phyloP scores from a whole-genome alignment of 257 asterid genomes.

The Nicotiana sylvestris region DNA sequence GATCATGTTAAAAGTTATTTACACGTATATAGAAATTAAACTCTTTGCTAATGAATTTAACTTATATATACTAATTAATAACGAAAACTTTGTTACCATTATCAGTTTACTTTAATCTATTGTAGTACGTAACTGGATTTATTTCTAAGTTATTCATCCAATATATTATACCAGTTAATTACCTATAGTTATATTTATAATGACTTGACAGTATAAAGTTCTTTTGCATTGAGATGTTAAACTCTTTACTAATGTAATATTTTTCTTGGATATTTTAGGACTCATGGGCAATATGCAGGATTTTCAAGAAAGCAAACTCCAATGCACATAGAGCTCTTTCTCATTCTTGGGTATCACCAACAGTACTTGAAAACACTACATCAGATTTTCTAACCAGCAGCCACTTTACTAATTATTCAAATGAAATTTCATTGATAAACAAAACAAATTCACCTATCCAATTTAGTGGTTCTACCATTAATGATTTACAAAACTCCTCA shows the following conservation, averaged over 20 bases:
- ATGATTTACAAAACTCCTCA: constrained; percentile 28
- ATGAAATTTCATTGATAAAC: constrained; percentile 21
- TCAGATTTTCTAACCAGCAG: constrained; percentile 17
- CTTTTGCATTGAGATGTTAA: not conserved
- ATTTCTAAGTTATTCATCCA: not conserved
- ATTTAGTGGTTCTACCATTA: constrained; percentile 24
- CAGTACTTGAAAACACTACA: constrained; percentile 24
- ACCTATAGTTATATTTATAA: not conserved
- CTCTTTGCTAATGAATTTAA: not conserved
- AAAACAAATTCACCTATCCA: constrained; percentile 28
- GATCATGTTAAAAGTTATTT: not conserved
- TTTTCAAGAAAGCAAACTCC: constrained; percentile 81
- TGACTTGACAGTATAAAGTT: not conserved
- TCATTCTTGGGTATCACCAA: constrained; percentile 59
- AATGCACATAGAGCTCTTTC: constrained; percentile 64
- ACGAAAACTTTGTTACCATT: not conserved
- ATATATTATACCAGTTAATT: not conserved
- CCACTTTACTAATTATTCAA: constrained; percentile 19
- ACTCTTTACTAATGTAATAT: not conserved
- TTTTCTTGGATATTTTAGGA: constrained; percentile 39
- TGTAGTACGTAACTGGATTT: not conserved
- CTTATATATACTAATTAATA: fast-evolving
- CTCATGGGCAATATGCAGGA: constrained; percentile 95
- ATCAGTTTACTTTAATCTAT: not conserved
- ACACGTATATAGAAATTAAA: not conserved